A percentile compares a stretch with the other conserved stretches of the same genome.
These are phyloP conservation scores for Sporothrix brasiliensis DNA, from an alignment of 2,329 filamentous ascomycete species.

Conservation along the genomic window DNA sequence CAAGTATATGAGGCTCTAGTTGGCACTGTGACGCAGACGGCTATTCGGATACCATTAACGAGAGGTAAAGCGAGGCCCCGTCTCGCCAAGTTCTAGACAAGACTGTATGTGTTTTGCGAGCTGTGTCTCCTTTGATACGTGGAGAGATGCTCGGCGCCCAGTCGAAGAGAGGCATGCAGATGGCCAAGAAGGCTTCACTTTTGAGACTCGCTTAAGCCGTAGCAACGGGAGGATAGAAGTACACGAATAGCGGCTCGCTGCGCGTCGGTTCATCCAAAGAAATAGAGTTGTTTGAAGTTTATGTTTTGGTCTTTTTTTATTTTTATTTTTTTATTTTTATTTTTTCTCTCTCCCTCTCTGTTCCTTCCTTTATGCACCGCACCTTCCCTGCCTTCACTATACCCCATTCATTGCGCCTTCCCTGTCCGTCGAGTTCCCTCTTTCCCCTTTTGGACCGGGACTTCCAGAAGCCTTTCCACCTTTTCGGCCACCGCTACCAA, in stretches of 20 bases:
- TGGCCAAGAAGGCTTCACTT: conserved; percentile 20
- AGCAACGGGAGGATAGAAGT: not conserved
- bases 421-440: not conserved
- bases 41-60: not conserved
- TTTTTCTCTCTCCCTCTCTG: not conserved
- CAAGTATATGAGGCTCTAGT: conserved; percentile 9
- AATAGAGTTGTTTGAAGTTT: no score
- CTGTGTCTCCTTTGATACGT: not conserved
- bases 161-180: not conserved
- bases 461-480: conserved; percentile 27
- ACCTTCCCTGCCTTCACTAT: not conserved
- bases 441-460: conserved; percentile 26
- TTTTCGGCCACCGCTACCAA: conserved; percentile 1
- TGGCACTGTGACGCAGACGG: not conserved
- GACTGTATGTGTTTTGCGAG: not conserved
- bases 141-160: conserved; percentile 2
- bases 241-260: not conserved
- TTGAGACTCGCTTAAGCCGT: not conserved
- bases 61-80: not conserved
- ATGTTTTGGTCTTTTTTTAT: not conserved
- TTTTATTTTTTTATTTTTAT: not conserved
- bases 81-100: not conserved
- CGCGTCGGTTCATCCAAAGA: not conserved
- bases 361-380: not conserved
- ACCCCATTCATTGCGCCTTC: not conserved